Base-by-base conservation (phyloP, 371 early-diverging fungal genomes). In the Zychaea mexicana region DNA sequence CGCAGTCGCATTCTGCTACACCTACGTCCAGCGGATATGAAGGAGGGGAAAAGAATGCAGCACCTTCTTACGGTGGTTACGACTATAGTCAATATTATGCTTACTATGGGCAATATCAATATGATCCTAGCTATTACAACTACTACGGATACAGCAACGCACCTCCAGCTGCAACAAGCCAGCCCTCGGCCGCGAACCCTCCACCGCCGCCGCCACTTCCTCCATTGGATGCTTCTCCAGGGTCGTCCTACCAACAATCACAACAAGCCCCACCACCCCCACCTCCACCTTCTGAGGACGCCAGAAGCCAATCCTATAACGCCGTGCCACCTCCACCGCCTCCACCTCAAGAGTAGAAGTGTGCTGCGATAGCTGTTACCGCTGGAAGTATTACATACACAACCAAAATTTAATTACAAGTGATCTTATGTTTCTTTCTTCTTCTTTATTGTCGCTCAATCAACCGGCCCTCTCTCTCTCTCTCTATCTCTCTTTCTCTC, bases 91-190 rank as follows among this genome's bases (percentile, higher is more conserved):
- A 70, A 39, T 71, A 77, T 27, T 75, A 75, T 47, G 68, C 52
- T 32, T 68, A 71, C 28, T 76, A 76, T 33, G 74, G 73, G 19
- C 71, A 69, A 9, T 66, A 72, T 70, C 57, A 69, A 65, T 61
- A 73, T 68, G 64, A 68, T 60, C 61, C 75, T 27, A 64, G 47
- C 65, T 46, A 72, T 45, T 68, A 61, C 62, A 62, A 64, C 24
- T 76, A 79, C 60, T 76, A 81, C 39, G 75, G 81, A 52, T 81
- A 82, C 55, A 64, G 57, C 10, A 72, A 75, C n/a, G 62, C 62
- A 45, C 22, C 60, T 47, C 1, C 67, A 28, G 47, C 60, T 56
- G n/a, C n/a, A n/a, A 31, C 64, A 19, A 17, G 65, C 42, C 38
- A 32, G 53, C 60, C 58, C 38, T 2, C 42, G 15, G 42, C 13